phyloP scores from a whole-genome alignment of 2,329 filamentous ascomycete genomes.

The Ophiostoma sp. region DNA sequence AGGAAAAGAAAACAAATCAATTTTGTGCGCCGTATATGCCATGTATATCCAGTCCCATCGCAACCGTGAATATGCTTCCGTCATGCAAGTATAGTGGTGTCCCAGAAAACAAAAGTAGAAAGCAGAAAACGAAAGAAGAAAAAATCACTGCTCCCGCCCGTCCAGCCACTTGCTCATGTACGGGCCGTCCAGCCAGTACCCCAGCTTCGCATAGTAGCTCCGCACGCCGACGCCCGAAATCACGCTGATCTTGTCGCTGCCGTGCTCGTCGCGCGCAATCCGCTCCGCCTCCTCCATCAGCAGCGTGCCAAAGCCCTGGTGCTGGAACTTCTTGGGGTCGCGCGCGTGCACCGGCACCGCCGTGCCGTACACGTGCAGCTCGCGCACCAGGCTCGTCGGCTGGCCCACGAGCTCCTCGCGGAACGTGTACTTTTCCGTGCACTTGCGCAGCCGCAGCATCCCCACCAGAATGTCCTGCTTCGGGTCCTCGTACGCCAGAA shows the following conservation, averaged over 20 bases:
- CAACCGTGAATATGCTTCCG: background rate
- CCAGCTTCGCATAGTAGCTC: constrained; percentile 89
- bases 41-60: background rate
- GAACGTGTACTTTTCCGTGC: constrained; percentile 86
- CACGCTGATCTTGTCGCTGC: constrained; percentile 88
- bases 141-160: constrained; percentile 33
- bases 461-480: constrained; percentile 98
- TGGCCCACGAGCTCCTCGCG: constrained; percentile 79
- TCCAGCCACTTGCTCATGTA: constrained; percentile 69
- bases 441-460: constrained; percentile 81
- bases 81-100: background rate
- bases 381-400: constrained; percentile 84
- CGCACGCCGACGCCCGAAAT: constrained; percentile 97
- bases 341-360: constrained; percentile 96
- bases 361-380: constrained; percentile 93
- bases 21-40: constrained; percentile 3
- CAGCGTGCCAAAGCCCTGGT: constrained; percentile 92
- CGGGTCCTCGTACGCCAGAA: constrained; percentile 94
- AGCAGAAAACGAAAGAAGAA: too few species aligned
- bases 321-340: constrained; percentile 94
- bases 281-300: constrained; percentile 97
- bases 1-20: background rate
- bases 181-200: constrained; percentile 88
- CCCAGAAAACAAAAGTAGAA: background rate
- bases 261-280: constrained; percentile 90